These are phyloP conservation scores for Penicillium griseofulvum DNA, from an alignment of 2,329 filamentous ascomycete species.

Conservation along the genomic window DNA sequence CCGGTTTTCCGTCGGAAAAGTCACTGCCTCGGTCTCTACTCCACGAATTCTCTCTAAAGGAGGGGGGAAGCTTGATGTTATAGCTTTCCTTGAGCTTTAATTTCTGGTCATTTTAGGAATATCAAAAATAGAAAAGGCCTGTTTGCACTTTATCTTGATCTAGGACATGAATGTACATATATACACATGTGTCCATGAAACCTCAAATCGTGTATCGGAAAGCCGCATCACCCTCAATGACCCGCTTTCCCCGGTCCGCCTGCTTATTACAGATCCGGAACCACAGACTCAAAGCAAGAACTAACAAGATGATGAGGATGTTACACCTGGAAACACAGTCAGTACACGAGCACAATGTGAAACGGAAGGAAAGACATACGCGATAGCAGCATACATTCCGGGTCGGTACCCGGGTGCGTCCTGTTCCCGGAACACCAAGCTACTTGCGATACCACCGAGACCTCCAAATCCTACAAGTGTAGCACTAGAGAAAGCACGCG, in stretches of 20 bases:
- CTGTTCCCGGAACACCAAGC: constrained; percentile 63
- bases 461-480: constrained; percentile 74
- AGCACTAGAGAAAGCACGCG: constrained; percentile 74
- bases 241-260: constrained; percentile 33
- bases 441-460: constrained; percentile 73
- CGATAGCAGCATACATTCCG: constrained; percentile 35
- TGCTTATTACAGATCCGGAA: constrained; percentile 35
- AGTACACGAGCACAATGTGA: constrained; percentile 4
- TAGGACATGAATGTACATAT: background rate
- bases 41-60: constrained; percentile 1
- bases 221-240: constrained; percentile 35
- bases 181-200: too few relatives aligned
- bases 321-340: constrained; percentile 29
- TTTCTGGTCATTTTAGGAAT: background rate
- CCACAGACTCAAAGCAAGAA: constrained; percentile 28
- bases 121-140: background rate
- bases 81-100: background rate
- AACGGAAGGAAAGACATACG: constrained; percentile 19
- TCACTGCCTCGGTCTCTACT: background rate
- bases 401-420: constrained; percentile 38
- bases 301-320: constrained; percentile 33
- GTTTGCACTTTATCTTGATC: background rate
- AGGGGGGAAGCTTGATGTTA: background rate
- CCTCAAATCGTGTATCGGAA: constrained; percentile 39
- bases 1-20: constrained; percentile 22